phyloP scores from a whole-genome alignment of 306 rosid genomes.

The Albizia julibrissin region DNA sequence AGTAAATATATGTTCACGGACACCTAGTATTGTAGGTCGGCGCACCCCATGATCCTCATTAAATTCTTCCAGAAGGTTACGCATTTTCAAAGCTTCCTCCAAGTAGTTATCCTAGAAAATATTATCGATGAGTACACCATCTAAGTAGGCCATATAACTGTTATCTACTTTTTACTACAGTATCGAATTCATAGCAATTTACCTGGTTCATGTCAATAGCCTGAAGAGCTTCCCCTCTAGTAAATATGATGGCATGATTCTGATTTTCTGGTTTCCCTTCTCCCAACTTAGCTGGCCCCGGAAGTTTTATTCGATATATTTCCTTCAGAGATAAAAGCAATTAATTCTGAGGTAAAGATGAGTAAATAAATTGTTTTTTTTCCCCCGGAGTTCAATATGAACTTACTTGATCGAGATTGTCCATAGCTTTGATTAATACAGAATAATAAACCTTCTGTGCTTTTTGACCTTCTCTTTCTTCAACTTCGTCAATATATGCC shows the following conservation, averaged over 20 bases:
- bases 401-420: slow-evolving; percentile 87
- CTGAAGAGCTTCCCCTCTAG: slow-evolving; percentile 98
- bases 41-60: slow-evolving; percentile 97
- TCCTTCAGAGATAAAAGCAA: slow-evolving; percentile 57
- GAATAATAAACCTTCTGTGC: slow-evolving; percentile 94
- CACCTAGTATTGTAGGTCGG: slow-evolving; percentile 90
- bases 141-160: slow-evolving; percentile 35
- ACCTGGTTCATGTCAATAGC: slow-evolving; percentile 99
- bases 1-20: slow-evolving; percentile 96
- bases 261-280: slow-evolving; percentile 99
- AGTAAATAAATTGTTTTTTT: slow-evolving; percentile 16
- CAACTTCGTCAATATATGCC: slow-evolving; percentile 97
- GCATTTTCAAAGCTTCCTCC: slow-evolving; percentile 98
- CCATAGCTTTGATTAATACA: slow-evolving; percentile 87
- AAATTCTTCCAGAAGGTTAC: slow-evolving; percentile 96
- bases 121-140: slow-evolving; percentile 36
- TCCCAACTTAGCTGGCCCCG: slow-evolving; percentile 89
- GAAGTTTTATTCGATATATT: slow-evolving; percentile 87
- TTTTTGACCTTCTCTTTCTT: slow-evolving; percentile 84
- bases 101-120: slow-evolving; percentile 84
- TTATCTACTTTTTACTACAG: slow-evolving; percentile 15
- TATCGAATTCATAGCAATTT: slow-evolving; percentile 30
- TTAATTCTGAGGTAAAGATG: slow-evolving; percentile 33
- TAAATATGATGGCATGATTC: slow-evolving; percentile 90
- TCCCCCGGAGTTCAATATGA: slow-evolving; percentile 19